Base-by-base conservation (phyloP, 2,329 filamentous ascomycete genomes). In the Fusarium sp. region DNA sequence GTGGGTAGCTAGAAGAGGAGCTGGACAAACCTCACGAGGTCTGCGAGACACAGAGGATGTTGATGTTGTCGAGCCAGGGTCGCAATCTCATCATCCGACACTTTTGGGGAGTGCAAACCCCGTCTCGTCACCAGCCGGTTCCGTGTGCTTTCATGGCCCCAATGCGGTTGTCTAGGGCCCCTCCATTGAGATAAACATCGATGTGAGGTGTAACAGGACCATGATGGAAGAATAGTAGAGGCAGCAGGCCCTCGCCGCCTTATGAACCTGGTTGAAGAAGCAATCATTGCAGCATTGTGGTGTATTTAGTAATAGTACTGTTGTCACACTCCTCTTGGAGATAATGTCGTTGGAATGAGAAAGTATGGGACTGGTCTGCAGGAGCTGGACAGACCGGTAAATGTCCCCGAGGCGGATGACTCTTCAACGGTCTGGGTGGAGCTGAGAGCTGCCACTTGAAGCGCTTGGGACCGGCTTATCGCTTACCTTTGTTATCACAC, bases 1-100 rank as follows among this genome's bases (percentile, higher is more conserved):
- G 21, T 44, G 25, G 31, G 25, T 37, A 31, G 23, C 18, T 46
- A 18, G n/a, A 64, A 10, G n/a, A 16, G 51, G 14, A 25, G 31
- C 27, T 46, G 38, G 33, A 54, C 60, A 75, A 86, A 97, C 93
- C 92, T 95, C 76, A 98, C 93, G 10, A 99, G 87, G 79, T 98
- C 96, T 64, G 92, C 91, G 38, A 99, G 88, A 31, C 94, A 96
- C 78, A 98, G 85, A 16, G 92, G 90, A 78, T 97, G 93, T 58
- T 97, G 88, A 39, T 92, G 91, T 78, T 92, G 91, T 63, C 90
- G 90, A 37, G 95, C 94, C 51, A 98, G 88, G 45, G 89, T 89
- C 49, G 91, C 89, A 73, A 98, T 93, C 79, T 96, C 93, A 72
- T 92, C 90, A 79, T 95, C 92, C 42, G 88, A 87, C 23, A 90